Evolutionary conservation across 2,329 filamentous ascomycete genomes (phyloP).

Genomic region (Fusarium chuoi): DNA sequence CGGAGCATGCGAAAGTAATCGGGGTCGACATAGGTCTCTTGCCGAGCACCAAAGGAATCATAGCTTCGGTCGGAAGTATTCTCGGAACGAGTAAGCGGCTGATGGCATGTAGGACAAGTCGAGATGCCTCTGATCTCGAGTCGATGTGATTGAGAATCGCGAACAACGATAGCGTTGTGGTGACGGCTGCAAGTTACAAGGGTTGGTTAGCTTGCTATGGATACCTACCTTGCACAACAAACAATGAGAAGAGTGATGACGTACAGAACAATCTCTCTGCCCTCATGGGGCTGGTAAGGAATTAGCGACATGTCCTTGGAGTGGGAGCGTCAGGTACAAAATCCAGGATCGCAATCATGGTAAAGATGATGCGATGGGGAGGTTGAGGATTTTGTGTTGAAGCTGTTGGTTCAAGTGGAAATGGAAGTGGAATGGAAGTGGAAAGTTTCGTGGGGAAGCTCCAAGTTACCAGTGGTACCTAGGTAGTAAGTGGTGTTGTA

Average conservation of each 20-base stretch:
- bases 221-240: background rate
- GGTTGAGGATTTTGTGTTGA: conserved; percentile 2
- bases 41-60: conserved; percentile 54
- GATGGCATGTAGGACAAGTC: conserved; percentile 92
- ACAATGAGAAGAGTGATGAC: conserved; percentile 57
- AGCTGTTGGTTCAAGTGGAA: background rate
- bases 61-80: conserved; percentile 61
- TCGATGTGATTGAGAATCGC: conserved; percentile 84
- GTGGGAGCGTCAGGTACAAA: conserved; percentile 29
- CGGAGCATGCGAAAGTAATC: conserved; percentile 96
- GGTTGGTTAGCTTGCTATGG: conserved; percentile 12
- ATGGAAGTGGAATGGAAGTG: conserved; percentile 4
- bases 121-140: conserved; percentile 82
- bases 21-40: conserved; percentile 82
- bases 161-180: conserved; percentile 90
- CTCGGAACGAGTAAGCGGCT: conserved; percentile 65
- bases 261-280: conserved; percentile 83
- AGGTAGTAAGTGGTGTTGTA: conserved; percentile 10
- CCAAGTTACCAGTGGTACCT: background rate
- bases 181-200: conserved; percentile 80
- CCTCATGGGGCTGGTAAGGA: conserved; percentile 78
- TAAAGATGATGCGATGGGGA: conserved; percentile 21
- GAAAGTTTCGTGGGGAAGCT: conserved; percentile 27
- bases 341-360: conserved; percentile 40
- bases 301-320: conserved; percentile 71